Conservation (phyloP, 2,329 filamentous ascomycete species). For the Aspergillus sp. region DNA sequence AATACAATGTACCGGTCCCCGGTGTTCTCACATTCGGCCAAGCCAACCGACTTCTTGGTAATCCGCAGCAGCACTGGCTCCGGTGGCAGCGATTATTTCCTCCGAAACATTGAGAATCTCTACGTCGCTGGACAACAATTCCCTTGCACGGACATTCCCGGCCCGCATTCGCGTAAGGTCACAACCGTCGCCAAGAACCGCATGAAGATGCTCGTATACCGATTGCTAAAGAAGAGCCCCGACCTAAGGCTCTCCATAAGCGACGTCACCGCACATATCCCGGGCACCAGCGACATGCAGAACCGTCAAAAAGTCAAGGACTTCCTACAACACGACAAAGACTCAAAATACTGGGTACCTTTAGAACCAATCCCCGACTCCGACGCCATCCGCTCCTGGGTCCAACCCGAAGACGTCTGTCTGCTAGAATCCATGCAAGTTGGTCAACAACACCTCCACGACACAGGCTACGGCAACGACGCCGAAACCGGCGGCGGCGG, state of each 20-base stretch:
- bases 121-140: slow-evolving; percentile 90
- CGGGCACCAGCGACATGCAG: slow-evolving; percentile 87
- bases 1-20: slow-evolving; percentile 95
- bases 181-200: slow-evolving; percentile 96
- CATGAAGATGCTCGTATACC: slow-evolving; percentile 91
- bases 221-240: slow-evolving; percentile 71
- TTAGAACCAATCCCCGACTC: slow-evolving; percentile 74
- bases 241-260: slow-evolving; percentile 63
- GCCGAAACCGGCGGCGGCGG: slow-evolving; percentile 61
- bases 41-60: slow-evolving; percentile 77
- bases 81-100: slow-evolving; percentile 69
- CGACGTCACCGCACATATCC: slow-evolving; percentile 88
- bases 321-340: slow-evolving; percentile 85
- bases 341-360: slow-evolving; percentile 79
- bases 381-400: slow-evolving; percentile 72
- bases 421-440: slow-evolving; percentile 95
- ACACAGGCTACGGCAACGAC: slow-evolving; percentile 73
- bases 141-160: slow-evolving; percentile 84
- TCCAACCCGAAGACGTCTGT: slow-evolving; percentile 93
- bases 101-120: slow-evolving; percentile 85
- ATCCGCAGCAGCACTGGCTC: slow-evolving; percentile 73
- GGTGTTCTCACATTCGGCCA: slow-evolving; percentile 77
- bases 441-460: slow-evolving; percentile 80
- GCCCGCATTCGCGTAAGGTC: slow-evolving; percentile 87
- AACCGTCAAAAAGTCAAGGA: slow-evolving; percentile 96